phyloP scores from a whole-genome alignment of 257 asterid genomes.

The Coffea canephora region DNA sequence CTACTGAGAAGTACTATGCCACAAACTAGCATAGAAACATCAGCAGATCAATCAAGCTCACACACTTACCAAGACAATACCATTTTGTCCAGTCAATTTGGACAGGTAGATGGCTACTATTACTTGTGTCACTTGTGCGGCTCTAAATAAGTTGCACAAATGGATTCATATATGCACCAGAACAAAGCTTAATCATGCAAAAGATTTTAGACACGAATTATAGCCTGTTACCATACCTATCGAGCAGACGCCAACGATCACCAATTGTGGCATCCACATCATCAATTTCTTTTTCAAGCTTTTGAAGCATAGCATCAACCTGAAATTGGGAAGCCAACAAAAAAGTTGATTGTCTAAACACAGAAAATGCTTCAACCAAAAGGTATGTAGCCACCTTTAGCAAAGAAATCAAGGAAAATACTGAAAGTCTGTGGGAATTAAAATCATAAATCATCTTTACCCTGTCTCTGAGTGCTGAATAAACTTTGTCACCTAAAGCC shows the following conservation, averaged over 20 bases:
- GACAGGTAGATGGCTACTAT: not conserved
- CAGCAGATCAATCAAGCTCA: not conserved
- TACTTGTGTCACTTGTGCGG: not conserved
- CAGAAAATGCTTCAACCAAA: conserved; percentile 20
- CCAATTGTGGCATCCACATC: conserved; percentile 95
- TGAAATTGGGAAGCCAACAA: conserved; percentile 11
- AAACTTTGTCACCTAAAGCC: conserved; percentile 67
- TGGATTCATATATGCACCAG: not conserved
- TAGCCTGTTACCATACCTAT: conserved; percentile 50
- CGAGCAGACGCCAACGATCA: conserved; percentile 87
- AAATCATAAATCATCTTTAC: not conserved
- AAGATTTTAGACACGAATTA: not conserved
- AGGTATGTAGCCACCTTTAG: conserved; percentile 13
- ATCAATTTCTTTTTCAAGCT: conserved; percentile 95
- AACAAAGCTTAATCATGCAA: not conserved
- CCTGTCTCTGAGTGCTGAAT: conserved; percentile 53
- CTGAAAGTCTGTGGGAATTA: not conserved
- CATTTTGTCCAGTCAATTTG: not conserved
- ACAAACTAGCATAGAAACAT: not conserved
- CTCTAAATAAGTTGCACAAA: not conserved
- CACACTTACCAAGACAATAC: not conserved
- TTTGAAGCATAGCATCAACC: conserved; percentile 98
- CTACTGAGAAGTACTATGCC: not conserved
- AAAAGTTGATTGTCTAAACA: not conserved
- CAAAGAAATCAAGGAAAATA: not conserved